Conservation (phyloP, 768 basidiomycete genomes). For the Phlegmacium glaucopus region DNA sequence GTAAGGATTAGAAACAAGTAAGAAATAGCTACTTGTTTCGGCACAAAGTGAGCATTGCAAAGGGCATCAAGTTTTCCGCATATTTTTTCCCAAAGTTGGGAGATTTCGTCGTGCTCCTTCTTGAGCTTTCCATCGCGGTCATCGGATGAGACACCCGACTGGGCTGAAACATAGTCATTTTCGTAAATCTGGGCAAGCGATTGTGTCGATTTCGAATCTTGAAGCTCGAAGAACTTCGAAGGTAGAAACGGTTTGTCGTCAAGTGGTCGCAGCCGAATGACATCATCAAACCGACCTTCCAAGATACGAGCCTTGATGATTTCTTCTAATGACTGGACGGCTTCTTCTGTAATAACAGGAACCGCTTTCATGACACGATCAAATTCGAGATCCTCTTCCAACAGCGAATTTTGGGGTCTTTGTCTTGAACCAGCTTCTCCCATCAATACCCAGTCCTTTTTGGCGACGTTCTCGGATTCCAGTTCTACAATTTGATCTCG, state of each 20-base stretch:
- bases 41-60: constrained; percentile 93
- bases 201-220: constrained; percentile 83
- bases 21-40: constrained; percentile 72
- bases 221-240: constrained; percentile 82
- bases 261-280: constrained; percentile 72
- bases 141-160: constrained; percentile 55
- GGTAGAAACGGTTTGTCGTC: constrained; percentile 91
- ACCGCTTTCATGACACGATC: constrained; percentile 85
- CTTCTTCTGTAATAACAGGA: constrained; percentile 88
- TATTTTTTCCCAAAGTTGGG: constrained; percentile 79
- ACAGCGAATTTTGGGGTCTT: constrained; percentile 86
- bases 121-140: constrained; percentile 86
- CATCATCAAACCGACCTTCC: constrained; percentile 87
- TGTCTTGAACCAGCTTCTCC: constrained; percentile 83
- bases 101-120: constrained; percentile 88
- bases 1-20: background rate
- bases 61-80: constrained; percentile 89
- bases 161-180: constrained; percentile 77
- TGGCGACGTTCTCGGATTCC: constrained; percentile 82
- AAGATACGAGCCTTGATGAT: constrained; percentile 87
- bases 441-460: constrained; percentile 90
- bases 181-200: constrained; percentile 97
- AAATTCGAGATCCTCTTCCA: constrained; percentile 94
- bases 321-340: constrained; percentile 79
- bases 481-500: constrained; percentile 76